Percentiles rank a stretch among this genome's conserved stretches.
Evolutionary conservation across 805 yeast species (phyloP).

Genomic region (Yamadazyma phyllophila): DNA sequence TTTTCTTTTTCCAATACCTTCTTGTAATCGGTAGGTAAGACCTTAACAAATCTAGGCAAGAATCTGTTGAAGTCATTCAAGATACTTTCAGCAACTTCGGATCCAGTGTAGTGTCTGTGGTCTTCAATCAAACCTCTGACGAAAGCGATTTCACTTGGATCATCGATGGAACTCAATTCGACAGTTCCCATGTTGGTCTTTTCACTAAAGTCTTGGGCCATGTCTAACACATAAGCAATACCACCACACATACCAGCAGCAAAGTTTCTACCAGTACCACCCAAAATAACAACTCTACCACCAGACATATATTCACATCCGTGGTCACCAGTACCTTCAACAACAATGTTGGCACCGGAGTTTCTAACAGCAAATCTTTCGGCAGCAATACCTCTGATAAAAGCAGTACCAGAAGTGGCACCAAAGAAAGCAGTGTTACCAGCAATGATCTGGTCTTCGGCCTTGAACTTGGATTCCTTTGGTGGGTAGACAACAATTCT

Average conservation of each 20-base stretch:
- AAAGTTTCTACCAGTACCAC: constrained; percentile 87
- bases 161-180: constrained; percentile 71
- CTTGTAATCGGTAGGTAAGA: constrained; percentile 89
- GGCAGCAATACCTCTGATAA: constrained; percentile 95
- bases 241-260: constrained; percentile 99
- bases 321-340: constrained; percentile 97
- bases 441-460: constrained; percentile 93
- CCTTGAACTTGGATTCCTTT: constrained; percentile 74
- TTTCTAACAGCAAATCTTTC: constrained; percentile 98
- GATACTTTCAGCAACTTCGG: constrained; percentile 82
- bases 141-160: constrained; percentile 91
- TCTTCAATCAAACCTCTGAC: constrained; percentile 91
- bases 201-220: constrained; percentile 85
- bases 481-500: constrained; percentile 91
- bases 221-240: constrained; percentile 92
- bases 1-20: constrained; percentile 80
- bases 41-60: constrained; percentile 87
- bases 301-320: constrained; percentile 99
- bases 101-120: constrained; percentile 91
- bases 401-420: constrained; percentile 93
- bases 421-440: constrained; percentile 98
- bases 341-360: constrained; percentile 96
- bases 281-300: constrained; percentile 93
- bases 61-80: constrained; percentile 85
- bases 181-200: constrained; percentile 81